Evolutionary conservation across 2,329 filamentous ascomycete genomes (phyloP).

Genomic region (Aspergillus vadensis): DNA sequence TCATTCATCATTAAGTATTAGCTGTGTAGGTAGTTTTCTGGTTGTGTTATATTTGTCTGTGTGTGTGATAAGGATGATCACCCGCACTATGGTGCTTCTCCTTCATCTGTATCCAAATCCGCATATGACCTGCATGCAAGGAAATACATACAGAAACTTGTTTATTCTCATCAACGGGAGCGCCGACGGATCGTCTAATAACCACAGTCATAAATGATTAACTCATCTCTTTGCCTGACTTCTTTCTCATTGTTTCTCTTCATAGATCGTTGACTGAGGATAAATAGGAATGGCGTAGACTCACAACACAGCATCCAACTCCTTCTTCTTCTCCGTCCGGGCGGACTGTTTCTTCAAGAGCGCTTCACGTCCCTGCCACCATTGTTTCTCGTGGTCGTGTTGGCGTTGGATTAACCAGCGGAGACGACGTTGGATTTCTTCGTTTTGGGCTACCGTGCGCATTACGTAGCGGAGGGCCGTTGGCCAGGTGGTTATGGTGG

Average conservation of each 20-base stretch:
- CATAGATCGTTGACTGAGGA: not conserved
- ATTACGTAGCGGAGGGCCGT: conserved; percentile 55
- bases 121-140: not conserved
- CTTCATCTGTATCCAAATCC: not conserved
- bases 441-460: conserved; percentile 50
- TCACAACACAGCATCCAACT: conserved; percentile 58
- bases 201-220: not conserved
- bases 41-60: not conserved
- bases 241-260: not conserved
- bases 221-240: no score
- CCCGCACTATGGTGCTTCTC: not conserved
- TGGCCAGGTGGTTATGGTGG: conserved; percentile 55
- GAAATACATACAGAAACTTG: conserved; percentile 33
- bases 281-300: conserved; percentile 22
- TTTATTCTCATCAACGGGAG: conserved; percentile 37
- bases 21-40: not conserved
- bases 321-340: conserved; percentile 55
- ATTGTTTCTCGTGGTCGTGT: conserved; percentile 63
- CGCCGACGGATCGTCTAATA: conserved; percentile 49
- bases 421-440: conserved; percentile 49
- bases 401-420: conserved; percentile 64
- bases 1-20: not conserved
- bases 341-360: conserved; percentile 55
- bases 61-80: not conserved
- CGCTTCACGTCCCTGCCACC: conserved; percentile 57